Base-by-base conservation (phyloP, 768 basidiomycete genomes). In the Mycena albidolilacea region DNA sequence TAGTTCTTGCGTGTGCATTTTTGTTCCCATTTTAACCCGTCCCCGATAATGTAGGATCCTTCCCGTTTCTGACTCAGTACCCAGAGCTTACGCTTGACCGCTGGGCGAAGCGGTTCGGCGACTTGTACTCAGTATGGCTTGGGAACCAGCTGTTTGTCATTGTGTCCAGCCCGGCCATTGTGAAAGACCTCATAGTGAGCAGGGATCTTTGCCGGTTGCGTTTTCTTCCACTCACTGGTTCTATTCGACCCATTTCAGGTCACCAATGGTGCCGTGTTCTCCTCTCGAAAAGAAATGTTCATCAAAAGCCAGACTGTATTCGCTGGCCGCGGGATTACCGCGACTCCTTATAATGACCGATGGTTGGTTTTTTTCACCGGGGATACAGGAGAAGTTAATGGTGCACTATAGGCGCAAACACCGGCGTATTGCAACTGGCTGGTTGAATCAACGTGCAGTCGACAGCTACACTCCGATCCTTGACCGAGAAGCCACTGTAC, bases 301-400 rank as follows among this genome's bases (percentile, higher is more conserved):
- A 39, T 67, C 35, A 67, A 67, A n/a, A 58, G 55, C 23, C 65
- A 67, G 65, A 67, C 65, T 23, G 43, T 67, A 17, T 58, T 67
- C 43, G 55, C 30, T 17, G 55, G 55, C 4, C 57, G 65, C 9
- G 65, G 55, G 5, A 67, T 67, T 37, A 67, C 65, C 11, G 65
- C 55, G 15, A 58, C 65, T 1, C 55, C 55, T 1, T 67, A 67
- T 41, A 67, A 67, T n/a, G 65, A 67, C 35, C 12, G 55, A 58
- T 67, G 65, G 65, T 67, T 46, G 15, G 54, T 17, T 7, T 58
- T 17, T 43, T 7, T 6, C 30, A 30, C 30, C 3, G 30, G 30
- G 30, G 30, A 30, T 30, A 30, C 30, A 7, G 3, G 17, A 54
- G 7, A 41, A 2, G 23, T 9, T 5, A 43, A 43, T 30, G 30